Base-by-base conservation (phyloP, 768 basidiomycete genomes). In the Xerocomus spinulosus region DNA sequence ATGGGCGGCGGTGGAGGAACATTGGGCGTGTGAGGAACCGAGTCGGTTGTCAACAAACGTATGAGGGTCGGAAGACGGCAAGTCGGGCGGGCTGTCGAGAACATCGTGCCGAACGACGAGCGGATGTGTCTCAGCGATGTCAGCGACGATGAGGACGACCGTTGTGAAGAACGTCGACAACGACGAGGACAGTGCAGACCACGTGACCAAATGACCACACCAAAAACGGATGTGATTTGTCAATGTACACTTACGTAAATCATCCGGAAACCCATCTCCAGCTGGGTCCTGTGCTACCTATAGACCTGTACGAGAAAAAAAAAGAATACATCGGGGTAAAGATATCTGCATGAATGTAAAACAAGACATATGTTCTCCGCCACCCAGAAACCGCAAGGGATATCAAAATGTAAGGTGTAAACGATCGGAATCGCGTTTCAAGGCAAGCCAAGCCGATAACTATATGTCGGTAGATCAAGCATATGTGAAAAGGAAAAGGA, bases 1-100 rank as follows among this genome's bases (percentile, higher is more conserved):
- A 66, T 61, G 4, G 64, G 61, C 3, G 66, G 66, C 5, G 59
- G 61, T 2, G 61, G 70, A 0, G 63, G 65, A 13, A 58, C 58
- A 28, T 60, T 60, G 13, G 57, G 60, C 5, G 60, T 63, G 14
- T 55, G 57, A 32, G 60, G 43, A 5, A 62, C 41, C 0, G 66
- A 51, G 30, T 70, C 66, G 8, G 66, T 68, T 9, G 64, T 38
- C 14, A 66, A 50, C 3, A 46, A 51, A 17, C 64, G 64, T 25
- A 55, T 8, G 13, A 66, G 42, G 9, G 18, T 29, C 7, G 51
- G 58, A 18, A 65, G 6, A 15, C 26, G 56, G 37, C 52, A 40
- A 26, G 46, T 44, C 8, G 44, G 30, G 17, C 56, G 58, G 26
- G 56, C 42, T 33, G 38, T 54, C n/a, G 58, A 47, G 44, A 63